phyloP scores from a whole-genome alignment of 2,329 filamentous ascomycete genomes.

The Penicillium concentricum region DNA sequence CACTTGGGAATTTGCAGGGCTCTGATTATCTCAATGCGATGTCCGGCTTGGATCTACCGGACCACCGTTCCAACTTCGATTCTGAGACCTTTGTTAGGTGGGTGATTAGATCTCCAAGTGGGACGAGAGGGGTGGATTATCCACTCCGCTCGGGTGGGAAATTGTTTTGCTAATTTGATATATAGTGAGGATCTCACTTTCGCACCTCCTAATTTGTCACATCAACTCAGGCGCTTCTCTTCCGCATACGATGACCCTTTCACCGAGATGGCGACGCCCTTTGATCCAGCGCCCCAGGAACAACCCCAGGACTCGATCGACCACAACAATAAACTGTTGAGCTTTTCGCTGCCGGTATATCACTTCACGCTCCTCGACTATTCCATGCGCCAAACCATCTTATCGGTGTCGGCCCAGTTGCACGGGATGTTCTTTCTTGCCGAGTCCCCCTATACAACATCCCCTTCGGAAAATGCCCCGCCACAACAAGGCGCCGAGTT shows the following conservation, averaged over 20 bases:
- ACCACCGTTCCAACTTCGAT: constrained; percentile 61
- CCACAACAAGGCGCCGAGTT: constrained; percentile 63
- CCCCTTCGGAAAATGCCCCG: constrained; percentile 54
- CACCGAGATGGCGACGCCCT: constrained; percentile 48
- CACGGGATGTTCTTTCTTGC: constrained; percentile 70
- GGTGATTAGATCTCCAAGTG: constrained; percentile 23
- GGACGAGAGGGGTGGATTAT: constrained; percentile 10
- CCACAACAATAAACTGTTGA: constrained; percentile 68
- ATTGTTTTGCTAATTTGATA: background rate
- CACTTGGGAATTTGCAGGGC: constrained; percentile 53
- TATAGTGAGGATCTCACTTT: constrained; percentile 54
- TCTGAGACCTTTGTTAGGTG: constrained; percentile 62
- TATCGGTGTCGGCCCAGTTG: constrained; percentile 61
- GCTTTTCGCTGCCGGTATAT: constrained; percentile 65
- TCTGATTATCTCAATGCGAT: constrained; percentile 50
- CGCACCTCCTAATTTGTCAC: constrained; percentile 43
- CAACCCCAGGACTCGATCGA: constrained; percentile 58
- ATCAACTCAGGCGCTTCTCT: constrained; percentile 50
- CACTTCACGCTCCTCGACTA: constrained; percentile 62
- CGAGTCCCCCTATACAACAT: constrained; percentile 62
- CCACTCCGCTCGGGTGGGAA: background rate
- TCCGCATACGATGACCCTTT: constrained; percentile 52
- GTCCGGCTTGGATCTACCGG: constrained; percentile 55
- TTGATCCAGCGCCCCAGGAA: constrained; percentile 45
- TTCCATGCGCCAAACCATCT: constrained; percentile 54